These are phyloP conservation scores for Tetrapyrgos nigripes DNA, from an alignment of 1,284 basidiomycete species.

Conservation along the genomic window DNA sequence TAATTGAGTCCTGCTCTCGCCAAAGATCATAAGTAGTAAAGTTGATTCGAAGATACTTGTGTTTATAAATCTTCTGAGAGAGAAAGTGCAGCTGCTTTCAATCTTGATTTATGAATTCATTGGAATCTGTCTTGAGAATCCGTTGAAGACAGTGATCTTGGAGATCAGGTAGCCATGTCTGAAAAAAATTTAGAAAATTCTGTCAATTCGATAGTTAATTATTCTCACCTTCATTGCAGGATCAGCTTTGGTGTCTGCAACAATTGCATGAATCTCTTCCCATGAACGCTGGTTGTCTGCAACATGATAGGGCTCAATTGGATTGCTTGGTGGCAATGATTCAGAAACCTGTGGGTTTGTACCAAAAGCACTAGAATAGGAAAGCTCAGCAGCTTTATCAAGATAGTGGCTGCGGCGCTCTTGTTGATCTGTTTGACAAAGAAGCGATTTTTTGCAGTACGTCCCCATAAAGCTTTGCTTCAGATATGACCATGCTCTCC, in stretches of 20 bases:
- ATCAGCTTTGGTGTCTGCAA: neutral
- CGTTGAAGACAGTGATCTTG: neutral
- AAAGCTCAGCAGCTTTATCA: neutral
- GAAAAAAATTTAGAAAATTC: neutral
- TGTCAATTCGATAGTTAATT: neutral
- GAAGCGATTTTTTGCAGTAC: neutral
- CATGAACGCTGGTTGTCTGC: too few relatives aligned
- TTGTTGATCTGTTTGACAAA: neutral
- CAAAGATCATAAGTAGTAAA: conserved; percentile 40
- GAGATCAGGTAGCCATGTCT: neutral
- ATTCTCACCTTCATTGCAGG: neutral
- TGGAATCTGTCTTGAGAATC: too few relatives aligned
- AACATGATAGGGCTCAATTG: too few relatives aligned
- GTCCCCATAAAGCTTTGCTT: neutral
- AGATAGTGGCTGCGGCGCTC: neutral
- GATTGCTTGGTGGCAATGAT: too few relatives aligned
- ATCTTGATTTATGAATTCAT: neutral
- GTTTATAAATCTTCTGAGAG: conserved; percentile 20
- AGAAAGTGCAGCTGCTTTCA: neutral
- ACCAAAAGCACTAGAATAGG: neutral
- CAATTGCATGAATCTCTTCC: neutral
- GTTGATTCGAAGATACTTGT: conserved; percentile 29
- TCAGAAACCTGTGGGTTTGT: too few relatives aligned
- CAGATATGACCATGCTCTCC: conserved; percentile 36
- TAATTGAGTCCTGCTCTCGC: conserved; percentile 40